phyloP scores from a whole-genome alignment of 306 rosid species.

The Boehmeria nivea region DNA sequence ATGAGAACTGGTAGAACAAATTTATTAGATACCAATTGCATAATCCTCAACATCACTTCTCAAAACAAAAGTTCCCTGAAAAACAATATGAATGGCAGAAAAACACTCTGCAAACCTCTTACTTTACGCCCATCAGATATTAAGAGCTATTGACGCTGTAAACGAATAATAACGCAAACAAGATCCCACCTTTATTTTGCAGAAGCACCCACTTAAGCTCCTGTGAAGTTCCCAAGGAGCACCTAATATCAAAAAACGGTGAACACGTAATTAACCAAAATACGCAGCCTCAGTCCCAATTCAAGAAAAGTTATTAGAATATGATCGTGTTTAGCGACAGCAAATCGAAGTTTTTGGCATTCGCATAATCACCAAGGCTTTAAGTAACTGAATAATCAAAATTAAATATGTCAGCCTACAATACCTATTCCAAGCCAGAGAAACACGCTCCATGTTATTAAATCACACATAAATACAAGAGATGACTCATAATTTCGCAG shows the following conservation, averaged over 20 bases:
- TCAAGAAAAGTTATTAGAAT: neutral
- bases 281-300: too few species aligned
- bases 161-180: slow-evolving; percentile 1
- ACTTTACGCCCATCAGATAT: too few species aligned
- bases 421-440: too few species aligned
- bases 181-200: slow-evolving; percentile 4
- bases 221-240: neutral
- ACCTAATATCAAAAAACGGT: neutral
- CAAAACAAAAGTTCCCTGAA: neutral
- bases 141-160: too few species aligned
- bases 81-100: neutral
- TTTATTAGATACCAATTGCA: too few species aligned
- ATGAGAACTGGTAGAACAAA: too few species aligned
- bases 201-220: slow-evolving; percentile 12
- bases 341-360: too few species aligned
- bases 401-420: too few species aligned
- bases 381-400: too few species aligned
- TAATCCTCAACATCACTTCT: too few species aligned
- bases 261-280: neutral
- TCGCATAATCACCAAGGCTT: neutral
- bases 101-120: neutral
- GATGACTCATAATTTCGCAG: slow-evolving; percentile 13
- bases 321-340: neutral
- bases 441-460: too few species aligned
- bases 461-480: too few species aligned